These are phyloP conservation scores for Lophiotrema nucula DNA, from an alignment of 495 filamentous ascomycete genomes.

Conservation along the genomic window DNA sequence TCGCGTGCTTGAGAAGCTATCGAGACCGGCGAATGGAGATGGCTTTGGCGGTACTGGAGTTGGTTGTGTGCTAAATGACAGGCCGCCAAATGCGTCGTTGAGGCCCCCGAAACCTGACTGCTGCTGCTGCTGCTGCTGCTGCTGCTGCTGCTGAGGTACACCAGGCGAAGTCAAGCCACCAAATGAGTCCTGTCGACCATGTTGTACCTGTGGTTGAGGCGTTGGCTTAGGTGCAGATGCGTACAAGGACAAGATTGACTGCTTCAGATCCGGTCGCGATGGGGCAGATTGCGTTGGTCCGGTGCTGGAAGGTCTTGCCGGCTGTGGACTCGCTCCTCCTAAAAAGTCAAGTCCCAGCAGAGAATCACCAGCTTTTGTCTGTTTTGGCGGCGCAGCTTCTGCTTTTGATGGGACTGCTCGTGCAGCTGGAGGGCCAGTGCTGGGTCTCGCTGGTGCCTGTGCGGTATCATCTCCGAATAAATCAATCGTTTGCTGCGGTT, in stretches of 20 bases:
- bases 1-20: constrained; percentile 54
- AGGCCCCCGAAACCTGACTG: constrained; percentile 66
- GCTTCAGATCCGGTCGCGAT: constrained; percentile 91
- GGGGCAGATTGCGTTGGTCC: constrained; percentile 53
- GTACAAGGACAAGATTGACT: constrained; percentile 94
- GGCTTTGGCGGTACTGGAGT: constrained; percentile 57
- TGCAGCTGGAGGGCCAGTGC: constrained; percentile 57
- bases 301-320: constrained; percentile 69
- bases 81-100: constrained; percentile 81
- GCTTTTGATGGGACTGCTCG: constrained; percentile 64
- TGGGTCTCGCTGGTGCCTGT: constrained; percentile 60
- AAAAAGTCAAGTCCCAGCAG: constrained; percentile 93
- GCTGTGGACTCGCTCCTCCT: constrained; percentile 64
- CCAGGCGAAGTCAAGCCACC: constrained; percentile 58
- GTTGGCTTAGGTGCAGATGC: constrained; percentile 57
- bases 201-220: constrained; percentile 64
- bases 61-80: constrained; percentile 69
- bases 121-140: constrained; percentile 32
- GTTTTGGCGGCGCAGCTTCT: constrained; percentile 60
- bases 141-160: constrained; percentile 40
- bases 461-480: constrained; percentile 59
- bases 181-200: constrained; percentile 59
- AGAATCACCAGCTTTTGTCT: constrained; percentile 74
- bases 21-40: constrained; percentile 72
- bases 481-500: constrained; percentile 53